phyloP scores from a whole-genome alignment of 2,329 filamentous ascomycete species.

The Bipolaris victoriae region DNA sequence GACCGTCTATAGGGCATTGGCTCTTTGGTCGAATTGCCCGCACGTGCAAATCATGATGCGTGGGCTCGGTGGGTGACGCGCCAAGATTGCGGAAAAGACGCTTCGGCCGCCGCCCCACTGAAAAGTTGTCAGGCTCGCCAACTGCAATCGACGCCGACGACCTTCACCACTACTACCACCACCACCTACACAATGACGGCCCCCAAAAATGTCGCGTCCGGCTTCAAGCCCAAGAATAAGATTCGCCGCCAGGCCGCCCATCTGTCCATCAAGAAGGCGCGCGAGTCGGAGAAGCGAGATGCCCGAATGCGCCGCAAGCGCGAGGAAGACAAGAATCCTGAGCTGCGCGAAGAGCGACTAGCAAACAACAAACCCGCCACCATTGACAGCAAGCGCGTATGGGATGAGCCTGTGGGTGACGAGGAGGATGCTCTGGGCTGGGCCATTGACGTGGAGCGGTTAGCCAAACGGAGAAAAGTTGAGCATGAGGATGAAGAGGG shows the following conservation, averaged over 20 bases:
- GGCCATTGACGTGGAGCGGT: slow-evolving; percentile 54
- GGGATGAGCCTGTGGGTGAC: slow-evolving; percentile 67
- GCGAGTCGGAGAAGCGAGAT: slow-evolving; percentile 76
- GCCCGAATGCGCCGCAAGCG: slow-evolving; percentile 78
- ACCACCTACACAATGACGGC: slow-evolving; percentile 53
- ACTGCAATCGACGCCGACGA: background rate
- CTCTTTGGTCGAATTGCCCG: slow-evolving; percentile 13
- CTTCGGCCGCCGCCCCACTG: slow-evolving; percentile 18
- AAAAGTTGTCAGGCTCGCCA: slow-evolving; percentile 19
- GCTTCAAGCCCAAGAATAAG: slow-evolving; percentile 74
- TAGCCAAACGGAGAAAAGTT: slow-evolving; percentile 53
- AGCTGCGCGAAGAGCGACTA: slow-evolving; percentile 73
- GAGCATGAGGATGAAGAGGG: slow-evolving; percentile 43
- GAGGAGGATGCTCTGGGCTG: slow-evolving; percentile 52
- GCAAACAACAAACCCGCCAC: slow-evolving; percentile 73
- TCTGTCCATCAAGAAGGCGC: slow-evolving; percentile 77
- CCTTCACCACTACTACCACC: background rate
- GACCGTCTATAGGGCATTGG: slow-evolving; percentile 8
- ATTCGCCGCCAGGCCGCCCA: slow-evolving; percentile 77
- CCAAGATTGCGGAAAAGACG: slow-evolving; percentile 15
- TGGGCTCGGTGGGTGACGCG: slow-evolving; percentile 6
- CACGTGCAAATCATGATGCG: slow-evolving; percentile 2
- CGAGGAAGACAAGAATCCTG: slow-evolving; percentile 84
- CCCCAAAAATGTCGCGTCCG: slow-evolving; percentile 56
- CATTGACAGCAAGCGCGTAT: slow-evolving; percentile 65